Evolutionary conservation across 1,139 yeast genomes (phyloP).

Genomic region (Pichia kudriavzevii): DNA sequence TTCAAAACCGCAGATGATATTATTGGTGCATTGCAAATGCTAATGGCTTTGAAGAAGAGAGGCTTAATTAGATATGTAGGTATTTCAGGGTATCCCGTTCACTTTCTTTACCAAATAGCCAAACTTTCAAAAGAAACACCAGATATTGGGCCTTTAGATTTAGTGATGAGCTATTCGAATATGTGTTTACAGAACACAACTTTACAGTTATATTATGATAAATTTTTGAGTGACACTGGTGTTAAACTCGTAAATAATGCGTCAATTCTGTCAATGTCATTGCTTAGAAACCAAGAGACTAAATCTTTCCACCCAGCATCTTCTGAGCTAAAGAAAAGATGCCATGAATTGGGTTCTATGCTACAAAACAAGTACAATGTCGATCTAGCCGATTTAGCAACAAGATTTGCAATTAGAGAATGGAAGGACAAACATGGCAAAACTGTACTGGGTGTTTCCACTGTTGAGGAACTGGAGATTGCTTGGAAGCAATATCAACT

Average conservation of each 20-base stretch:
- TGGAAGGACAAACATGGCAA: slow-evolving; percentile 48
- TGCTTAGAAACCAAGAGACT: slow-evolving; percentile 61
- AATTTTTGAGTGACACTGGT: slow-evolving; percentile 46
- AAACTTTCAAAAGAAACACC: slow-evolving; percentile 27
- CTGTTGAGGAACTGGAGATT: slow-evolving; percentile 48
- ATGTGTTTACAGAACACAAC: slow-evolving; percentile 75
- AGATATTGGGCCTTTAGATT: slow-evolving; percentile 53
- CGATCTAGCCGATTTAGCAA: slow-evolving; percentile 77
- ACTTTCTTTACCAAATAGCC: slow-evolving; percentile 49
- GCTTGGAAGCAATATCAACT: slow-evolving; percentile 55
- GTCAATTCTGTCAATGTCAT: slow-evolving; percentile 83
- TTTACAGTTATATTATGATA: slow-evolving; percentile 41
- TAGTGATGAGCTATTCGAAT: slow-evolving; percentile 71
- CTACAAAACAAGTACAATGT: slow-evolving; percentile 35
- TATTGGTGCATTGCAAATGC: slow-evolving; percentile 54
- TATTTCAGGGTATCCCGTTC: slow-evolving; percentile 81
- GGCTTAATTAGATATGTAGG: slow-evolving; percentile 67
- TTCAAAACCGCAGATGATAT: slow-evolving; percentile 54
- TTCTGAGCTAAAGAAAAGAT: slow-evolving; percentile 46
- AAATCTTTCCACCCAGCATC: slow-evolving; percentile 79
- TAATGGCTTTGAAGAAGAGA: slow-evolving; percentile 50
- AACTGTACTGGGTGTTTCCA: slow-evolving; percentile 71
- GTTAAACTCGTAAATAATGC: slow-evolving; percentile 62
- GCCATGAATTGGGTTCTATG: slow-evolving; percentile 43
- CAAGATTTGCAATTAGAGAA: slow-evolving; percentile 59